Conservation (phyloP, 129 eudicot genomes). For the Arctium minus region DNA sequence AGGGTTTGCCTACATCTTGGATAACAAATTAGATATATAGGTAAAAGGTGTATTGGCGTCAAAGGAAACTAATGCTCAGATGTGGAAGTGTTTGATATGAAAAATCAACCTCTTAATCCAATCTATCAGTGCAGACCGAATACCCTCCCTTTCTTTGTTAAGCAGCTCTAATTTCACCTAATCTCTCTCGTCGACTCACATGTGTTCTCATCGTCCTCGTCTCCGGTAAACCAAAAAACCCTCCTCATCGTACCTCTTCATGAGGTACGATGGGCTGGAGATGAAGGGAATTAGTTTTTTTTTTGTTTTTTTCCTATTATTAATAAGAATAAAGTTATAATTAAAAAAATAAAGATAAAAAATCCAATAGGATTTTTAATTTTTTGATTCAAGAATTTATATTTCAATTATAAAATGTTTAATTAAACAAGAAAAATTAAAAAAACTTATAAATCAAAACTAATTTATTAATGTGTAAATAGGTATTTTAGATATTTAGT, state of each 20-base stretch:
- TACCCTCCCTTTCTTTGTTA: background rate
- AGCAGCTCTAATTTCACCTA: background rate
- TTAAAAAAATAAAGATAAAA: too few species aligned
- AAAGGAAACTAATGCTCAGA: background rate
- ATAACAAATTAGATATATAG: too few species aligned
- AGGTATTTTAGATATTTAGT: too few species aligned
- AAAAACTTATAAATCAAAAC: too few species aligned
- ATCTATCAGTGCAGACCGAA: background rate
- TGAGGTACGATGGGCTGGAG: background rate
- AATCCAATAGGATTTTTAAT: too few species aligned
- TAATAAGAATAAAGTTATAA: background rate
- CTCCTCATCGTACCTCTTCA: background rate
- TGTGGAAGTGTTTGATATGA: background rate
- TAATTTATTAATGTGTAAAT: too few species aligned
- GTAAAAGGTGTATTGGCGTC: background rate
- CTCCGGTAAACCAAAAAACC: background rate
- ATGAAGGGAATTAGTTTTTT: background rate
- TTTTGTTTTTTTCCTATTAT: too few species aligned
- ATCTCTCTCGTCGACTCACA: background rate
- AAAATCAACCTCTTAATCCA: background rate
- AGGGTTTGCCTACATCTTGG: background rate
- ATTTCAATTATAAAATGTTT: too few species aligned
- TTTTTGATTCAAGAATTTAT: too few species aligned
- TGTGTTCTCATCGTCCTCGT: background rate
- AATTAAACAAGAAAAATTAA: too few species aligned